Conservation (phyloP, 1,284 basidiomycete species). For the Rhodotorula sp. region DNA sequence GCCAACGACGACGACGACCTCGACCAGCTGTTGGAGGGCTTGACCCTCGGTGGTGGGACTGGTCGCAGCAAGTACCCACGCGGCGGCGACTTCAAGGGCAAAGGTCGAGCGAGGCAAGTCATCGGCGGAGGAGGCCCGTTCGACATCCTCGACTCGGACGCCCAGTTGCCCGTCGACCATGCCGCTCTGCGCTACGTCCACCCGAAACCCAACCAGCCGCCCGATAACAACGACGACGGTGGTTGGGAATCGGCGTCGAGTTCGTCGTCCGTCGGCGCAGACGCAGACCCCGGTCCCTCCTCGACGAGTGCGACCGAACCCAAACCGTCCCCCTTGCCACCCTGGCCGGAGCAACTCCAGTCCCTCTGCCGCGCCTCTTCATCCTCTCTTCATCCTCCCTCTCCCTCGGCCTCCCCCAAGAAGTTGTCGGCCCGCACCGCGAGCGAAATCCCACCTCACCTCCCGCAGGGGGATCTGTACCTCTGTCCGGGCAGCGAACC, state of each 20-base stretch:
- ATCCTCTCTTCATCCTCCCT: slow-evolving; percentile 53
- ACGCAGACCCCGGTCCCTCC: background rate
- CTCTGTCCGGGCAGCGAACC: slow-evolving; percentile 66
- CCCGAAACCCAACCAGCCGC: slow-evolving; percentile 48
- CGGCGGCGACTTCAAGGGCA: background rate
- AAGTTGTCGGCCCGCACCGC: background rate
- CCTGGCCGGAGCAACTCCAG: slow-evolving; percentile 35
- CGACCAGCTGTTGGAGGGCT: slow-evolving; percentile 57
- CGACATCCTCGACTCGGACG: slow-evolving; percentile 35
- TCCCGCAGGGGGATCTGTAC: slow-evolving; percentile 80
- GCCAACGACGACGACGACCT: slow-evolving; percentile 54
- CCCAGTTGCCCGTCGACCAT: slow-evolving; percentile 52
- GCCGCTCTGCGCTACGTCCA: slow-evolving; percentile 71
- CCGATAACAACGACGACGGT: background rate
- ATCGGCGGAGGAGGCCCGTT: slow-evolving; percentile 22
- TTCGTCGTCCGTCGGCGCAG: background rate
- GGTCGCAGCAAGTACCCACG: no score
- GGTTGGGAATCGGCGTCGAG: slow-evolving; percentile 6
- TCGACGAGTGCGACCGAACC: background rate
- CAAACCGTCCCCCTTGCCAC: background rate
- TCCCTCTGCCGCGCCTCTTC: slow-evolving; percentile 17
- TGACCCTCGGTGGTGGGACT: slow-evolving; percentile 53
- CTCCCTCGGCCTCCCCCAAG: slow-evolving; percentile 37
- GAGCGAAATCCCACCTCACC: slow-evolving; percentile 68
- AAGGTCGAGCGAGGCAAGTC: slow-evolving; percentile 8